Evolutionary conservation across 768 basidiomycete genomes (phyloP), one percentile per base, ranked within the genome.

Genomic region (Agaricus sinodeliciosus): DNA sequence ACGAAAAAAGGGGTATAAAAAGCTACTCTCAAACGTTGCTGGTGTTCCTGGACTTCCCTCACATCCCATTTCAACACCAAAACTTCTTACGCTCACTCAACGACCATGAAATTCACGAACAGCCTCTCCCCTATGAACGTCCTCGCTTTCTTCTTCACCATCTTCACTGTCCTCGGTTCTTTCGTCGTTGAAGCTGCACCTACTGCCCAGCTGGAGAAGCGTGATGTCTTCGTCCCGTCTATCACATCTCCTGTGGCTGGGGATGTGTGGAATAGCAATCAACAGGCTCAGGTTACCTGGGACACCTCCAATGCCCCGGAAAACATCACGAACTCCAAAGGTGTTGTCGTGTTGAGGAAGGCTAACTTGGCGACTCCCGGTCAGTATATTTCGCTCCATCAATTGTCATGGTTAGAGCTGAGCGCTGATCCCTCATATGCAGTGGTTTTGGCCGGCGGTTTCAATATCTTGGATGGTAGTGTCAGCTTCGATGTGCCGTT

Each of bases 211-310:
- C 44, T 69, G 22, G 62, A 59, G 28, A 39, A 57, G n/a, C 70
- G 77, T 28, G 79, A 80, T 49, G 78, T 80, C 6, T 81, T 69
- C 62, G 71, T 67, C 0, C 80, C 80, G 0, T 64, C 61, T 15
- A 66, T 81, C 51, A 58, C 58, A 18, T 69, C 59, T 36, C 79
- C 79, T 0, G 22, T 54, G 15, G 58, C 59, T 2, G 62, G 57
- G 16, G 65, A 68, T 15, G 60, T 70, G 35, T 81, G 79, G 79
- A 57, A 55, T 22, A 67, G 67, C 12, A 77, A 77, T 4, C 25
- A 60, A 15, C 62, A 54, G 4, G 71, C 70, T 52, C 67, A 62
- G 46, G 77, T 81, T 54, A 70, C 68, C 37, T 81, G 79, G 79
- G 64, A 79, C 55, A 67, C 62, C 6, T 68, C 74, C 16, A 57